Percentiles rank a stretch among this genome's conserved stretches.
Conservation (phyloP, 495 filamentous ascomycete species). For the Chaetomium fimeti region DNA sequence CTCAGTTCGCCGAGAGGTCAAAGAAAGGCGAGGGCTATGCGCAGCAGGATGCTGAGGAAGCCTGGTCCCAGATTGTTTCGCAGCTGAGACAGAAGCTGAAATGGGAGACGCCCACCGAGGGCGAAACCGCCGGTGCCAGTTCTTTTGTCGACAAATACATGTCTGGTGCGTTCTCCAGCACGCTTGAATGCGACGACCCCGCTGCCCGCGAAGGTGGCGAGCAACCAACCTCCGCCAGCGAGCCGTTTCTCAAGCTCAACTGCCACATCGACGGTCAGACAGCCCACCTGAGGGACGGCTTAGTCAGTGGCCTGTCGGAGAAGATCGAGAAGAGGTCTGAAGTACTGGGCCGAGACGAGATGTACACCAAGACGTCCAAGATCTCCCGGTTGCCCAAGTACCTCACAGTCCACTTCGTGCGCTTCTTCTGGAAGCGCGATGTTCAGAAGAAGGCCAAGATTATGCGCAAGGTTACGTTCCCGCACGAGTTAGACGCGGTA, state of each 20-base stretch:
- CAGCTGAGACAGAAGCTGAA: conserved; percentile 79
- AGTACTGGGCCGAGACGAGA: conserved; percentile 68
- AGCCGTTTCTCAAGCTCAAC: conserved; percentile 87
- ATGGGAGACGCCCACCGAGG: conserved; percentile 47
- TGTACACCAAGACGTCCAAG: conserved; percentile 85
- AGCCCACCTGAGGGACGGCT: conserved; percentile 86
- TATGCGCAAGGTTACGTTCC: conserved; percentile 97
- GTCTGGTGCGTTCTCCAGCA: conserved; percentile 71
- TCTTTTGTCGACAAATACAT: conserved; percentile 92
- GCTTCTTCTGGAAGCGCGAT: conserved; percentile 95
- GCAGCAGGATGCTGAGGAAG: conserved; percentile 97
- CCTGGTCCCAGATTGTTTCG: conserved; percentile 93
- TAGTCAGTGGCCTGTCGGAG: conserved; percentile 76
- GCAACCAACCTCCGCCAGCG: conserved; percentile 61
- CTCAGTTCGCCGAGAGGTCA: conserved; percentile 89
- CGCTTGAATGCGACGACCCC: conserved; percentile 79
- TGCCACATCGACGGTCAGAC: conserved; percentile 86
- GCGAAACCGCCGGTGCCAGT: conserved; percentile 46
- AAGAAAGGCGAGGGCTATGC: conserved; percentile 80
- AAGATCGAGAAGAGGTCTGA: conserved; percentile 87
- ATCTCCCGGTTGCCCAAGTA: conserved; percentile 92
- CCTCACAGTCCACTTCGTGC: conserved; percentile 93
- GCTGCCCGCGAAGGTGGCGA: conserved; percentile 74
- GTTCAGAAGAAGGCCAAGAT: conserved; percentile 98
- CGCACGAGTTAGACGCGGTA: conserved; percentile 84